Evolutionary conservation across 2,329 filamentous ascomycete genomes (phyloP), one percentile per base, ranked within the genome.

Genomic region (Nothophoma quercina): DNA sequence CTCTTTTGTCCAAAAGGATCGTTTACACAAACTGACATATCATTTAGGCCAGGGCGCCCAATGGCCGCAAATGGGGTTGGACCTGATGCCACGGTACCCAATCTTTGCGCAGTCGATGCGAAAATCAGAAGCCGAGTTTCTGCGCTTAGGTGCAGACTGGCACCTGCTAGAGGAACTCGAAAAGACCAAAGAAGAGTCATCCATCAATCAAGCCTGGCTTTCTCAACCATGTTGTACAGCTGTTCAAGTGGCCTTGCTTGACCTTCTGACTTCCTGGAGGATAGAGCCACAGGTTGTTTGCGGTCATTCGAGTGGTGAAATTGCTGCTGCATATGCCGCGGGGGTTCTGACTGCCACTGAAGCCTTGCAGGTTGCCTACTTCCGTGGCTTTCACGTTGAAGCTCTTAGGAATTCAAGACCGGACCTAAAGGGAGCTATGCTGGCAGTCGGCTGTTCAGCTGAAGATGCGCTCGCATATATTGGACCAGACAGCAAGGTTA

Each of bases 281-380:
- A 50, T 72, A 7, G 15, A 15, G 1, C 63, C 68, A 9, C 29
- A 46, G 1, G 59, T 65, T 2, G 69, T 72, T 23, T 53, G 59
- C 7, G 69, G 69, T 2, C 69, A 72, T 42, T 70, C 66, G 1
- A 63, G 58, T 18, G 69, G 69, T 4, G 69, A 72, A 26, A 70
- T 72, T 25, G 69, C 56, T 2, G 66, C 66, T 18, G 59, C 66
- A n/a, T 53, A 53, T 15, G 22, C 25, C 19, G 67, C 65, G 4
- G 42, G 69, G 62, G 19, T 69, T 62, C 6, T 61, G 25, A 34
- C 13, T 51, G 19, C 41, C 16, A 23, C 29, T 7, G 35, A 51
- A 46, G 62, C 61, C 2, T 33, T 64, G 8, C 42, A 32, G 1
- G 32, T 59, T 2, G 56, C 56, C 2, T 65, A 59, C 12, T 56